Evolutionary conservation across 1,284 basidiomycete species (phyloP).

Genomic region (Sphagnurus paluster): DNA sequence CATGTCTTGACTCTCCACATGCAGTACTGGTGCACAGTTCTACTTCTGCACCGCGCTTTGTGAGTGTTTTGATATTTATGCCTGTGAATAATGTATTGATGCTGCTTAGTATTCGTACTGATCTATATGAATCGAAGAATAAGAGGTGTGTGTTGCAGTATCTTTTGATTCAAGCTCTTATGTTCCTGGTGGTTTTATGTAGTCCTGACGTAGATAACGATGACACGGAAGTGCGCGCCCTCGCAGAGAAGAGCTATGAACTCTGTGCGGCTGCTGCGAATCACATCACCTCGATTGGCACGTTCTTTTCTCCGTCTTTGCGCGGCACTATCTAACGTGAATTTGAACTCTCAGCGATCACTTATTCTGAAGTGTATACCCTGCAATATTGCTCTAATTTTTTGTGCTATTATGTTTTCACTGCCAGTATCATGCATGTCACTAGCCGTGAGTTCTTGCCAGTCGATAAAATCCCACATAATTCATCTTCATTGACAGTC

Average conservation of each 20-base stretch:
- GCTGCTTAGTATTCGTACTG: slow-evolving; percentile 29
- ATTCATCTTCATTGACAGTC: slow-evolving; percentile 39
- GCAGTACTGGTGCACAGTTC: slow-evolving; percentile 83
- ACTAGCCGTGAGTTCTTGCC: slow-evolving; percentile 49
- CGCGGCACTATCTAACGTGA: not conserved
- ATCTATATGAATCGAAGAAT: slow-evolving; percentile 26
- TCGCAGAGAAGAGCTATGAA: slow-evolving; percentile 68
- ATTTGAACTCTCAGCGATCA: no score
- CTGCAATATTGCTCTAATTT: slow-evolving; percentile 71
- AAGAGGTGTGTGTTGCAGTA: slow-evolving; percentile 21
- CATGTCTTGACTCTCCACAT: slow-evolving; percentile 79
- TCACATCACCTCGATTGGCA: slow-evolving; percentile 75
- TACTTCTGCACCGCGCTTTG: slow-evolving; percentile 83
- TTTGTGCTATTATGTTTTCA: slow-evolving; percentile 81
- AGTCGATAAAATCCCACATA: not conserved
- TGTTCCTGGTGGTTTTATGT: slow-evolving; percentile 5
- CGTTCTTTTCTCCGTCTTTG: slow-evolving; percentile 21
- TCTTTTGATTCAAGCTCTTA: not conserved
- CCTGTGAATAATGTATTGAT: slow-evolving; percentile 3
- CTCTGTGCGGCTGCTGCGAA: slow-evolving; percentile 74
- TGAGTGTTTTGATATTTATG: slow-evolving; percentile 38
- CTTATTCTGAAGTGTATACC: slow-evolving; percentile 65
- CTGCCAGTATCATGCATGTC: slow-evolving; percentile 81
- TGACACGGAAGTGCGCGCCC: slow-evolving; percentile 51
- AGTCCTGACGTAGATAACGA: slow-evolving; percentile 38